Conservation (phyloP, 2,329 filamentous ascomycete genomes). For the Aspergillus sp. region DNA sequence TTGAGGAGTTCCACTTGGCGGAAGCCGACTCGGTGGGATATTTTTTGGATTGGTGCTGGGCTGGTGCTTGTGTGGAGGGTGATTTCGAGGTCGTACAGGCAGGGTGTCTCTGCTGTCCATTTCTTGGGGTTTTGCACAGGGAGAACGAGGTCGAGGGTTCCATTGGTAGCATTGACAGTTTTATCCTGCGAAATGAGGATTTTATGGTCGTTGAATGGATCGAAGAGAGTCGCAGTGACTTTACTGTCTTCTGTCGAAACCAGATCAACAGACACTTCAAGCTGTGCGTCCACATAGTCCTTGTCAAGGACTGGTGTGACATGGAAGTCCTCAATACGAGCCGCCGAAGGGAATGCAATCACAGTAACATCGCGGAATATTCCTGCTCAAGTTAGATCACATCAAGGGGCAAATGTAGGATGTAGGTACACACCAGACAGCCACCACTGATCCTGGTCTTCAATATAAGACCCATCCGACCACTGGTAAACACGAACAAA, state of each 20-base stretch:
- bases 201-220: conserved; percentile 14
- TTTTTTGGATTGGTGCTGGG: conserved; percentile 23
- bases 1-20: conserved; percentile 59
- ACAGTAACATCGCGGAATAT: conserved; percentile 68
- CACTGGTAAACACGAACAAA: conserved; percentile 69
- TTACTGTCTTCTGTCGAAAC: conserved; percentile 24
- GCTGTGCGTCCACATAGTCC: conserved; percentile 51
- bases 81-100: conserved; percentile 49
- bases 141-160: conserved; percentile 35
- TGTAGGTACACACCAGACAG: conserved; percentile 46
- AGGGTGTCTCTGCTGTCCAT: conserved; percentile 68
- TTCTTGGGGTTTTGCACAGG: conserved; percentile 56
- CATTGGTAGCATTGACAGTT: neutral
- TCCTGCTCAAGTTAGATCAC: conserved; percentile 57
- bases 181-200: neutral
- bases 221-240: neutral
- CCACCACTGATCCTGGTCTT: conserved; percentile 70
- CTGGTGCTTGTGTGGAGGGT: conserved; percentile 32
- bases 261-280: conserved; percentile 52
- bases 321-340: conserved; percentile 61
- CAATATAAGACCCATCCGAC: conserved; percentile 68
- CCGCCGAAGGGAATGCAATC: conserved; percentile 54
- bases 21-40: conserved; percentile 61
- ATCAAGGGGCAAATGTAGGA: no score
- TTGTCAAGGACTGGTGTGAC: conserved; percentile 55